These are phyloP conservation scores for Corynascus novoguineensis DNA, from an alignment of 495 filamentous ascomycete genomes.

Conservation along the genomic window DNA sequence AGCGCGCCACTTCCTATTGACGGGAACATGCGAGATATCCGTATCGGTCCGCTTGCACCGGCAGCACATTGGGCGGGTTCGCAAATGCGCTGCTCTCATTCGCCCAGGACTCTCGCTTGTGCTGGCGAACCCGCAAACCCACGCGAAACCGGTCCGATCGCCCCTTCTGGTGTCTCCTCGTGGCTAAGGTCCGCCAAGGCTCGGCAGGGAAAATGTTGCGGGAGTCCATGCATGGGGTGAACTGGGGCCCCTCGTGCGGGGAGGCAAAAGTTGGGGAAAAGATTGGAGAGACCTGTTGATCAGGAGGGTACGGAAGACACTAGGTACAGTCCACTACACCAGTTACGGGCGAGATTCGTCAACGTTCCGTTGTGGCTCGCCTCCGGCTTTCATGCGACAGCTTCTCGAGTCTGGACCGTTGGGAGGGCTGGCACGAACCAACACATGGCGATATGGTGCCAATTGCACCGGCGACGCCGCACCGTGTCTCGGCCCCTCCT, in stretches of 20 bases:
- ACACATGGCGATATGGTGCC: not conserved
- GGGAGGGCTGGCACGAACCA: not conserved
- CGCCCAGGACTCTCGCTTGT: conserved; percentile 14
- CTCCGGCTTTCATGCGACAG: not conserved
- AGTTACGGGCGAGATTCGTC: too few relatives aligned
- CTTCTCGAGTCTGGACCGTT: not conserved
- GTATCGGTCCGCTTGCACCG: conserved; percentile 26
- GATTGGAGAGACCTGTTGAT: conserved; percentile 26
- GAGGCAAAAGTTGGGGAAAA: conserved; percentile 27
- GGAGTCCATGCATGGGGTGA: conserved; percentile 3
- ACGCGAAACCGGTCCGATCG: conserved; percentile 30
- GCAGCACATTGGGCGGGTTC: conserved; percentile 12
- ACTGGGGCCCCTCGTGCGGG: conserved; percentile 9
- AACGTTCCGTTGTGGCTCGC: conserved; percentile 16
- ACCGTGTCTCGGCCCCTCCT: not conserved
- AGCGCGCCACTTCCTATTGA: conserved; percentile 1
- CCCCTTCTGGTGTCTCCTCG: conserved; percentile 11
- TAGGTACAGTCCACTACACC: conserved; percentile 1
- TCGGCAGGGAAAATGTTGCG: conserved; percentile 17
- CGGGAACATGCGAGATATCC: conserved; percentile 1
- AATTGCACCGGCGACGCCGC: not conserved
- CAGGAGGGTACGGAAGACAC: conserved; percentile 1
- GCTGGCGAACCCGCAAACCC: conserved; percentile 14
- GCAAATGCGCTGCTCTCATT: conserved; percentile 10
- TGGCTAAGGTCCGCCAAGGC: conserved; percentile 23